Evolutionary conservation across 2,329 filamentous ascomycete genomes (phyloP).

Genomic region (Huntiella decipiens): DNA sequence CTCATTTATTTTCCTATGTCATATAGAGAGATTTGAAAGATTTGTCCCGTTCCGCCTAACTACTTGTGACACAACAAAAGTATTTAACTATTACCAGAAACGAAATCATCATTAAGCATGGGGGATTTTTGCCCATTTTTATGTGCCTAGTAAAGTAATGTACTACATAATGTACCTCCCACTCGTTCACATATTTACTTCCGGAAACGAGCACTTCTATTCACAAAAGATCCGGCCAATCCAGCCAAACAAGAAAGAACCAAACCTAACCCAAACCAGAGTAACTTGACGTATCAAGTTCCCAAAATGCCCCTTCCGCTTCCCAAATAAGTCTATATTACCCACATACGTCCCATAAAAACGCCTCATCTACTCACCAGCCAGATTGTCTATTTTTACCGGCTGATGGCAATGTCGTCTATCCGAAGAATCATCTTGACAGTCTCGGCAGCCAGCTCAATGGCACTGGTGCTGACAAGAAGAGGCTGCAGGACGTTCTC

Average conservation of each 20-base stretch:
- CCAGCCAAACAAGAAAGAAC: too few species aligned
- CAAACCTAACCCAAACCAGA: too few species aligned
- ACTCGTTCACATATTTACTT: background rate
- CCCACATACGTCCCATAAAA: background rate
- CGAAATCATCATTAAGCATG: background rate
- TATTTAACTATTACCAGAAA: background rate
- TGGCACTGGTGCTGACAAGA: slow-evolving; percentile 89
- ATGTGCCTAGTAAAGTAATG: background rate
- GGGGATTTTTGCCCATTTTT: background rate
- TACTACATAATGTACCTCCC: background rate
- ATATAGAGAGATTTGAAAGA: too few species aligned
- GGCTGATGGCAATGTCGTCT: slow-evolving; percentile 45
- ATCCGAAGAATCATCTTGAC: slow-evolving; percentile 79
- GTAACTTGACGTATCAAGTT: too few species aligned
- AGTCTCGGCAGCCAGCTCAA: slow-evolving; percentile 92
- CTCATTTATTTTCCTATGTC: too few species aligned
- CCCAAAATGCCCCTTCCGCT: background rate
- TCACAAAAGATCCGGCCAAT: background rate
- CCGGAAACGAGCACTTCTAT: slow-evolving; percentile 1
- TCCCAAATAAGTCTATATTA: background rate
- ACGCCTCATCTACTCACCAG: background rate
- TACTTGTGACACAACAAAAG: too few species aligned
- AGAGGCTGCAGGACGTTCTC: slow-evolving; percentile 94
- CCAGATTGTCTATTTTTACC: slow-evolving; percentile 22
- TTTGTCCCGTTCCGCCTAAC: too few species aligned